A percentile compares a stretch with the other conserved stretches of the same genome.
Conservation (phyloP, 1,284 basidiomycete genomes). For the Puccinia polysora region DNA sequence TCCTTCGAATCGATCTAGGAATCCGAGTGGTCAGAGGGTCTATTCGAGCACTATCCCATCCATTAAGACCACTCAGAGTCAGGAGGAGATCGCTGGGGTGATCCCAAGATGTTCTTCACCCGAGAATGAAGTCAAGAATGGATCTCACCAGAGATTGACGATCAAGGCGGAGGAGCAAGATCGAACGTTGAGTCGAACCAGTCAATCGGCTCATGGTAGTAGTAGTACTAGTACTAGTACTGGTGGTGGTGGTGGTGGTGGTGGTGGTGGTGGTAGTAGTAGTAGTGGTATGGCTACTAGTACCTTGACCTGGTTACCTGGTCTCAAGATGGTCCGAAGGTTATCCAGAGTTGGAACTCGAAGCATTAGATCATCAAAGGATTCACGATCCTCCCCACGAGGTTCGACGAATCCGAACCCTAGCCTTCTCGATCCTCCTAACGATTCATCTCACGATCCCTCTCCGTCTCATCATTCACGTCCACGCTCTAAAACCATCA, state of each 20-base stretch:
- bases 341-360: constrained; percentile 8
- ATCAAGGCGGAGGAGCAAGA: not conserved
- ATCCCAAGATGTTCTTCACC: no score
- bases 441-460: not conserved
- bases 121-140: no score
- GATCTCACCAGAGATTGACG: no score
- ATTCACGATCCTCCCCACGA: not conserved
- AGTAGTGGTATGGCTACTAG: not conserved
- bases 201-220: not conserved
- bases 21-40: no score
- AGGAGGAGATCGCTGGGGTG: no score
- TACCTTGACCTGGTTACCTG: constrained; percentile 6
- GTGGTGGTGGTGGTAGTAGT: not conserved
- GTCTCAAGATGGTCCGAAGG: constrained; percentile 25
- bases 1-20: not conserved
- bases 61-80: no score
- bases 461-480: not conserved
- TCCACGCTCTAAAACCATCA: no score
- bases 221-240: not conserved
- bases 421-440: not conserved
- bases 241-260: not conserved
- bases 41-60: no score
- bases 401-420: not conserved
- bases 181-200: not conserved
- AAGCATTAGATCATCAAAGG: not conserved